phyloP scores from a whole-genome alignment of 305 asterid species.

The Salvia sclarea region DNA sequence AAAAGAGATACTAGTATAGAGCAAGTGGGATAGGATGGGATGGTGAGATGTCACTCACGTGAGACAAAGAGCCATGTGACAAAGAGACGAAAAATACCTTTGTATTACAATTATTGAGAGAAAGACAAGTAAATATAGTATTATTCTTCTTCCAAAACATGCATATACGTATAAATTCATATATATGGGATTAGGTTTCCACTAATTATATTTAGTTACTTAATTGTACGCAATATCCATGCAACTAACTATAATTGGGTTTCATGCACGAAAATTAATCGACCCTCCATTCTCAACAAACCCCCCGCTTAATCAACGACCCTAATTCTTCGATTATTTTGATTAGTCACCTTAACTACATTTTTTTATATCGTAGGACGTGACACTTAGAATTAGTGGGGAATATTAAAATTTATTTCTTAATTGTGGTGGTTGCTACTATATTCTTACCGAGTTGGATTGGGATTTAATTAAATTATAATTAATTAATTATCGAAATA shows the following conservation, averaged over 20 bases:
- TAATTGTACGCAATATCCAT: slow-evolving; percentile 34
- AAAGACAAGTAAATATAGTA: neutral
- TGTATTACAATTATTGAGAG: slow-evolving; percentile 31
- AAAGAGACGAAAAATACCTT: slow-evolving; percentile 41
- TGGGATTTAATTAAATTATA: neutral
- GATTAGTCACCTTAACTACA: neutral
- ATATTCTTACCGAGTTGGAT: neutral
- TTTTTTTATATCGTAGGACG: slow-evolving; percentile 34
- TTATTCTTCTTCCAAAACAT: slow-evolving; percentile 31
- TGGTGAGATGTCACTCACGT: slow-evolving; percentile 84
- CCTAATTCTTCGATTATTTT: neutral
- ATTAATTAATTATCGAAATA: neutral
- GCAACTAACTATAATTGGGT: slow-evolving; percentile 36
- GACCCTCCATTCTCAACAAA: slow-evolving; percentile 46
- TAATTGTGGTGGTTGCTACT: slow-evolving; percentile 41
- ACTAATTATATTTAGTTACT: slow-evolving; percentile 1
- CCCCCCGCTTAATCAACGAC: slow-evolving; percentile 37
- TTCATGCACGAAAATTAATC: slow-evolving; percentile 28
- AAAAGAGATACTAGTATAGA: neutral
- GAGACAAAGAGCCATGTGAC: slow-evolving; percentile 55
- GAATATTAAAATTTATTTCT: slow-evolving; percentile 33
- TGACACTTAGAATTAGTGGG: slow-evolving; percentile 44
- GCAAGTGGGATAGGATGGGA: slow-evolving; percentile 27
- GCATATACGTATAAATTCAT: slow-evolving; percentile 21
- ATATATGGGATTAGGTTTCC: slow-evolving; percentile 26